Conservation (phyloP, 345 rosid genomes). For the Pelargonium nanum region DNA sequence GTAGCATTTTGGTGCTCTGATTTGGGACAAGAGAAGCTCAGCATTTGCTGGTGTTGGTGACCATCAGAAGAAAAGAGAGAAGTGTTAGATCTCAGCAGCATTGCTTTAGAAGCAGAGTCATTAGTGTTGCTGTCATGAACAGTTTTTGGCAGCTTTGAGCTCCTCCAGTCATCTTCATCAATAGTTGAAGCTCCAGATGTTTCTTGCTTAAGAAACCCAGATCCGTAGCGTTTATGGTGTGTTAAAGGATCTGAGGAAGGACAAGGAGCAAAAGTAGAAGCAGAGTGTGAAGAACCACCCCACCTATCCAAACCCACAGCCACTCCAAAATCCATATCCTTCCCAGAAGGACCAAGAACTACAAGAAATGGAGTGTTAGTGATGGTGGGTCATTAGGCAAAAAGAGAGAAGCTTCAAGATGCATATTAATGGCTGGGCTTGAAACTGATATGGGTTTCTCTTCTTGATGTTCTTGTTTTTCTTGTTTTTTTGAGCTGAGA, state of each 20-base stretch:
- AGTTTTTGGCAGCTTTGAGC: conserved; percentile 39
- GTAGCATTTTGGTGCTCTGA: conserved; percentile 25
- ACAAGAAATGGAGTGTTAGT: neutral
- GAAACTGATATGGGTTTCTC: neutral
- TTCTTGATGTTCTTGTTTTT: too few relatives aligned
- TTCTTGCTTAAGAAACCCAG: conserved; percentile 50
- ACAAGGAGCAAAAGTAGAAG: conserved; percentile 18
- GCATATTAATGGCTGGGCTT: neutral
- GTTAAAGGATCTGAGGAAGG: conserved; percentile 47
- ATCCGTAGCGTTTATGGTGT: conserved; percentile 45
- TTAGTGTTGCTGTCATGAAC: conserved; percentile 11
- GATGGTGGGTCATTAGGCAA: neutral
- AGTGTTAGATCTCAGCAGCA: conserved; percentile 12
- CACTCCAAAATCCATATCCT: conserved; percentile 45
- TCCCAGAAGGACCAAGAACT: neutral
- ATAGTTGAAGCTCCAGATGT: conserved; percentile 18
- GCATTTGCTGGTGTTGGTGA: conserved; percentile 42
- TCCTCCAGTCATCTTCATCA: conserved; percentile 34
- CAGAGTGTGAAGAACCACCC: conserved; percentile 23
- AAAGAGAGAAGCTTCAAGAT: neutral
- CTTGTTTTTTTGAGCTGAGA: conserved; percentile 2
- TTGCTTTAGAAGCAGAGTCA: conserved; percentile 29
- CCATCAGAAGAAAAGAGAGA: conserved; percentile 26
- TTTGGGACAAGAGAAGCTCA: conserved; percentile 50
- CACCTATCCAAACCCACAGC: conserved; percentile 34